A percentile compares a stretch with the other conserved stretches of the same genome.
Conservation (phyloP, 1,284 basidiomycete genomes). For the Rhodotorula glutinis region DNA sequence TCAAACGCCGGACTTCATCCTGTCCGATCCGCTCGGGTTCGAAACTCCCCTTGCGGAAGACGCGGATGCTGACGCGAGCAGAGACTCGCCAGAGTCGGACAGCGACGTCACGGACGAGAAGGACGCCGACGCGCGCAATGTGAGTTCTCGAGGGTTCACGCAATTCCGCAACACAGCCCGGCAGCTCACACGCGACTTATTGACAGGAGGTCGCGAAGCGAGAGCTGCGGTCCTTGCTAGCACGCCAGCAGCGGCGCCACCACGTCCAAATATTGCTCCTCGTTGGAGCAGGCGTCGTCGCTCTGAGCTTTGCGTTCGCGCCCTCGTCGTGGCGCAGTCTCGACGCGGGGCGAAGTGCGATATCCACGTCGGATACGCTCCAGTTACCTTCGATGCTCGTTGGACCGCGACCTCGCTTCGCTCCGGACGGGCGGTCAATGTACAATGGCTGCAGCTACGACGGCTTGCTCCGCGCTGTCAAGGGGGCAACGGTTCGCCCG, state of each 20-base stretch:
- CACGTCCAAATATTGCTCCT: neutral
- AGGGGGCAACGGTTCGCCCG: neutral
- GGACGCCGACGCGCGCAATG: neutral
- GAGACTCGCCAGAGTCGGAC: neutral
- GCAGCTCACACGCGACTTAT: too few relatives aligned
- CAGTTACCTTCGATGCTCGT: constrained; percentile 5
- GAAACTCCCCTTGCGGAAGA: neutral
- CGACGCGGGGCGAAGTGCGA: neutral
- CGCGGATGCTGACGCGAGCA: too few relatives aligned
- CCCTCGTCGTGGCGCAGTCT: too few relatives aligned
- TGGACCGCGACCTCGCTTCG: constrained; percentile 1
- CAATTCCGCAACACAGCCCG: too few relatives aligned
- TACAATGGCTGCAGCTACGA: neutral
- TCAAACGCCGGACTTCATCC: neutral
- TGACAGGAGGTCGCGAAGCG: too few relatives aligned
- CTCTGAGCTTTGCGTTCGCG: neutral
- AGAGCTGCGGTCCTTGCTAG: too few relatives aligned
- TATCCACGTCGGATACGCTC: too few relatives aligned
- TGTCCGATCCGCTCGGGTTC: neutral
- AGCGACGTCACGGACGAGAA: neutral
- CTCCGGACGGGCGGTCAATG: neutral
- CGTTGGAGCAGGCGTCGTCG: neutral
- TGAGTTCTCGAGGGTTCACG: too few relatives aligned
- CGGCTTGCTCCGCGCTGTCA: constrained; percentile 2
- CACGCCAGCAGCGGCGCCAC: neutral